phyloP scores from a whole-genome alignment of 108 stramenopile genomes.

The Nannochloropsis oceanica region DNA sequence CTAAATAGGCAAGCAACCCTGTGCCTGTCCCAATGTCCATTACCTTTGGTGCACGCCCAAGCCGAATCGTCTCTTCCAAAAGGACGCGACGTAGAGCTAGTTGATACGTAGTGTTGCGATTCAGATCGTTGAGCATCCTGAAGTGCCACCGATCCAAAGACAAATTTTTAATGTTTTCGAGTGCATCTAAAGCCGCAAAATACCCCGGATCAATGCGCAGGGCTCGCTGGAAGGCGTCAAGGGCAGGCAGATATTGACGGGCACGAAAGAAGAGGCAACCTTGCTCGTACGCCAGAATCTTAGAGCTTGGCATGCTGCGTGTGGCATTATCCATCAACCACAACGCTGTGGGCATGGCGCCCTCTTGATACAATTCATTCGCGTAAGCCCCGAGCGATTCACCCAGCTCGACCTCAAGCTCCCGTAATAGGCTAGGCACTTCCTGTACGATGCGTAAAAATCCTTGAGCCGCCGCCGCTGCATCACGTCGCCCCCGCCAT shows the following conservation, averaged over 20 bases:
- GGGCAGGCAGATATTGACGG: not conserved
- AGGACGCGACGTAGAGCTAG: not conserved
- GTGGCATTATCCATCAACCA: not conserved
- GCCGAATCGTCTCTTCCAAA: not conserved
- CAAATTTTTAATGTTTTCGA: conserved; percentile 33
- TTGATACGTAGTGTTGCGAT: conserved; percentile 18
- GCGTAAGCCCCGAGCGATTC: not conserved
- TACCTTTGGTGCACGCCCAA: conserved; percentile 2
- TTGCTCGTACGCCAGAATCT: not conserved
- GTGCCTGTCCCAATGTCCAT: conserved; percentile 37
- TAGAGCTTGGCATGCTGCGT: not conserved
- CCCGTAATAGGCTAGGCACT: not conserved
- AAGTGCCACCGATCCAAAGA: conserved; percentile 37
- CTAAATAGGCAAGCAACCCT: conserved; percentile 25
- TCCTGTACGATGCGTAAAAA: not conserved
- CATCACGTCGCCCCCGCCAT: not conserved
- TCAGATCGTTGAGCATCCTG: conserved; percentile 33
- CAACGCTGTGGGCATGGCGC: not conserved
- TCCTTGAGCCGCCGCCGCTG: not conserved
- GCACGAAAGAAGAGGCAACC: not conserved
- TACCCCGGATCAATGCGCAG: conserved; percentile 12
- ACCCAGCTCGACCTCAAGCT: not conserved
- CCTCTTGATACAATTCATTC: not conserved
- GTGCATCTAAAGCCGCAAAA: conserved; percentile 22
- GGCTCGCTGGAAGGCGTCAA: not conserved